Evolutionary conservation across 2,329 filamentous ascomycete species (phyloP), one percentile per base, ranked within the genome.

Genomic region (Myriosclerotinia scirpicola): DNA sequence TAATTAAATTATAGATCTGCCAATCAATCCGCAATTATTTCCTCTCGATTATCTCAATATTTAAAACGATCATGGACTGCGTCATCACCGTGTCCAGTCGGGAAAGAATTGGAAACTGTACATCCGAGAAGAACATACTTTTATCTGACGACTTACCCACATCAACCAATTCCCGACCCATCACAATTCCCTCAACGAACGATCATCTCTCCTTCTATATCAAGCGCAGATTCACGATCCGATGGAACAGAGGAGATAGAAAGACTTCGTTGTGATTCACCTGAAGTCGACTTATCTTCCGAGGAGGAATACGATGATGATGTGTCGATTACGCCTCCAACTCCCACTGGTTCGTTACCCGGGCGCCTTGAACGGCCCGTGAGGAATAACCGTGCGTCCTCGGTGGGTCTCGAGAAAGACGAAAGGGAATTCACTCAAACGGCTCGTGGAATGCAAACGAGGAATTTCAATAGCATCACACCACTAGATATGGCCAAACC

Each of bases 361-460:
- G 71, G 76, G 72, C 67, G 78, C 75, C 68, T 75, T 75, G 67
- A 75, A 78, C 73, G 80, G 69, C 80, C 83, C 62, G 78, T 81
- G 59, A 85, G 89, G 73, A 87, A 85, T 69, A 84, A 87, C 68
- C 87, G 91, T 68, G 90, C 89, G n/a, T 87, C 90, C 34, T 95
- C 92, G 70, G 93, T 94, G 62, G 92, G 93, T 20, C 83, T 98
- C 48, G 94, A 98, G 80, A 92, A 91, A 74, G 94, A 98, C 73
- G 94, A 98, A 82, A 91, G 90, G 75, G 95, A 98, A 78, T 99
- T 99, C 76, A 97, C 94, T 8, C 92, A 96, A 79, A 98, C 93
- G 1, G 95, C 95, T 20, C 91, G 92, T 72, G 92, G 90, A 59
- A 85, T 98, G 73, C 77, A 77, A 68, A 87, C 86, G 76, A 81